phyloP scores from a whole-genome alignment of 345 rosid species.

The Gynandropsis gynandra region DNA sequence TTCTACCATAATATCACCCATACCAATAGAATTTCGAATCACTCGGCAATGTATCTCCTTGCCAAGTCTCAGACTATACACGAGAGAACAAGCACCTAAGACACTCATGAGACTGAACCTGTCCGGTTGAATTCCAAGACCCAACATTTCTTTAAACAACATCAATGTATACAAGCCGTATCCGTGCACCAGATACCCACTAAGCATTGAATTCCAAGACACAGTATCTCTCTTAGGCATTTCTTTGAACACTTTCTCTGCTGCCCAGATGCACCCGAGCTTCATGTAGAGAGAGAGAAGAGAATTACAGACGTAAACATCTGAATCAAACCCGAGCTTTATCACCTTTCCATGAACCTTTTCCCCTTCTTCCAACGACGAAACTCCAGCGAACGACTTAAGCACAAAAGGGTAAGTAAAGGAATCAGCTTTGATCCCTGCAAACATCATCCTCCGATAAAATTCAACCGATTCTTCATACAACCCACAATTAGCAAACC shows the following conservation, averaged over 20 bases:
- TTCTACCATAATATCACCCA: constrained; percentile 42
- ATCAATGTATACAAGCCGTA: constrained; percentile 39
- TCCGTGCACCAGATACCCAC: constrained; percentile 50
- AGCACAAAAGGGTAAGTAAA: constrained; percentile 66
- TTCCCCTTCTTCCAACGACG: constrained; percentile 37
- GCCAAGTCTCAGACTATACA: constrained; percentile 33
- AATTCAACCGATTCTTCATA: constrained; percentile 38
- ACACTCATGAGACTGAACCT: constrained; percentile 46
- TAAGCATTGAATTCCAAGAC: constrained; percentile 76
- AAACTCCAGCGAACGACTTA: constrained; percentile 49
- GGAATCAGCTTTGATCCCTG: constrained; percentile 40
- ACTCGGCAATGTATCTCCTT: constrained; percentile 71
- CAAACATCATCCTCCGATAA: constrained; percentile 39
- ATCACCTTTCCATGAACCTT: constrained; percentile 45
- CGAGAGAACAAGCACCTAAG: constrained; percentile 46
- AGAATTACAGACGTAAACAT: constrained; percentile 59
- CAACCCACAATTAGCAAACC: constrained; percentile 40
- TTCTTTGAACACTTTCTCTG: constrained; percentile 57
- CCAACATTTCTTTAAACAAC: constrained; percentile 41
- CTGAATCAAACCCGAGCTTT: constrained; percentile 49
- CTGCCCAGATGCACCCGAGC: constrained; percentile 35
- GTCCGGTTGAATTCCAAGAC: constrained; percentile 37
- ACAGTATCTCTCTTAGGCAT: constrained; percentile 62
- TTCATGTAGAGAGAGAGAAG: constrained; percentile 55
- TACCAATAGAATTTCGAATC: constrained; percentile 38